Base-by-base conservation (phyloP, 2,329 filamentous ascomycete species). In the Alternaria alternata region DNA sequence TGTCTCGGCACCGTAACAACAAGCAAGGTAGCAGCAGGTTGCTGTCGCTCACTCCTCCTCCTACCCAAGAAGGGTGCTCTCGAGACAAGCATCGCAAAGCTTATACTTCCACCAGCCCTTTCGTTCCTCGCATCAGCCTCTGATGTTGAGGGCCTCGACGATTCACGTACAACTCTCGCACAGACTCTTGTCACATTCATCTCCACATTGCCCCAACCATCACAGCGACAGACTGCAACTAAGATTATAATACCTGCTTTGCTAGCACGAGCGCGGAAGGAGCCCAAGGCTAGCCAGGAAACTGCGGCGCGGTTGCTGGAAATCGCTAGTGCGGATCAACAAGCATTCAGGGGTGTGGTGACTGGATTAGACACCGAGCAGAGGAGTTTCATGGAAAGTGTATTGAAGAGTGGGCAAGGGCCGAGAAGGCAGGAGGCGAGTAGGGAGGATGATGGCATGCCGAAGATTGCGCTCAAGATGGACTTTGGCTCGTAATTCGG, bases 391-490 rank as follows among this genome's bases (percentile, higher is more conserved):
- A 86, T 98, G 81, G 94, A 97, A 79, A 88, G 89, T 66, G 89
- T 97, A 16, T 87, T 97, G 61, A 86, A 88, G 77, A 87, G 85
- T 24, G 81, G 86, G 77, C 66, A 80, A 76, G 70, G 68, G 71
- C 67, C 75, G 73, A 74, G 60, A 71, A 79, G 43, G 51, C 83
- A 81, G 59, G 81, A 83, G 59, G 85, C 81, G 54, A 86, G 81
- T 32, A 86, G 82, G 28, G 88, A 87, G 51, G 80, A 81, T 48
- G 81, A 82, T 49, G 81, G 78, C 43, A 82, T 84, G 78, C 95
- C 95, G 12, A 95, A 84, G 64, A 99, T 99, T 84, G 93, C 93
- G 54, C 80, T 99, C 74, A 95, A 96, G 85, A 96, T 98, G 91
- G 86, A 97, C 78, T 98, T 99, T 85, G 66, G 67, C 18, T 34